Conservation (phyloP, 768 basidiomycete species). For the Leccinellum albellum region DNA sequence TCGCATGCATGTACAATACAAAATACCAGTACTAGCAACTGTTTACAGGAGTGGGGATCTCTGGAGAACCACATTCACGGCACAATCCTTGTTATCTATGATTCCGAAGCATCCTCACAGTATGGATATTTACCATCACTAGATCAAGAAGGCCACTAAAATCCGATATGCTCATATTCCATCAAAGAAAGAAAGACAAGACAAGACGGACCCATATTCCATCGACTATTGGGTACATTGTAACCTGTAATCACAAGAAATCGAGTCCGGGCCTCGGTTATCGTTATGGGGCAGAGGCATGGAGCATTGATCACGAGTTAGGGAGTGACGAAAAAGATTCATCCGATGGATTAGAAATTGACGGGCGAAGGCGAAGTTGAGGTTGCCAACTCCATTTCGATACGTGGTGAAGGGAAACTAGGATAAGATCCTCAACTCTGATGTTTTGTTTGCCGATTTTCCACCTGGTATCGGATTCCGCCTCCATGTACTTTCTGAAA, state of each 20-base stretch:
- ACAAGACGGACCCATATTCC: neutral
- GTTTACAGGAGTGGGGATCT: too few species aligned
- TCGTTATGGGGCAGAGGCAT: neutral
- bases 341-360: conserved; percentile 4
- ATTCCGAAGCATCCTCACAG: neutral
- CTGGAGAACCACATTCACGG: neutral
- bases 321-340: neutral
- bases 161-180: too few species aligned
- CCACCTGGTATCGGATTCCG: conserved; percentile 60
- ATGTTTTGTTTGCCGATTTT: conserved; percentile 56
- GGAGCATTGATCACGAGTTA: neutral
- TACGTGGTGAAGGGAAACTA: conserved; percentile 79
- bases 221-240: neutral
- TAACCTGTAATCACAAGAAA: neutral
- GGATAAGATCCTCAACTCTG: conserved; percentile 60
- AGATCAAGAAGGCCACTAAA: neutral
- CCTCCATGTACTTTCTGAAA: conserved; percentile 59
- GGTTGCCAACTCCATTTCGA: conserved; percentile 84
- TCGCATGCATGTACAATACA: too few species aligned
- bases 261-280: neutral
- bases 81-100: neutral
- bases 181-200: neutral
- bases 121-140: neutral
- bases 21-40: too few species aligned
- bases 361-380: conserved; percentile 51